These are phyloP conservation scores for Sporisorium scitamineum DNA, from an alignment of 1,284 basidiomycete genomes.

Conservation along the genomic window DNA sequence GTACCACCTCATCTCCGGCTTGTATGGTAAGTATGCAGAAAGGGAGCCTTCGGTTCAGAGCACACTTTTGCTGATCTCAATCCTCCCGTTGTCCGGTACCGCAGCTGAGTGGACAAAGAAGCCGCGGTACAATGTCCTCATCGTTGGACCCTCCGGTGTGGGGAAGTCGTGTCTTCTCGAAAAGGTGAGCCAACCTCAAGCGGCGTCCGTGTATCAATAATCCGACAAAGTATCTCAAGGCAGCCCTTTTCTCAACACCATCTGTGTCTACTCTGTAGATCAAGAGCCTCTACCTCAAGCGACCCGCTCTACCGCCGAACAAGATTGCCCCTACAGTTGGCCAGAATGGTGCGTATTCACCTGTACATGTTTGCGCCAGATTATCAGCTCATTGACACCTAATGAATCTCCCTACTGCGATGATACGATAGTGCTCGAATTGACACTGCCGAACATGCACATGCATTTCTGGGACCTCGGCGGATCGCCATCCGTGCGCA, in stretches of 20 bases:
- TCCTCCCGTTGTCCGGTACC: not conserved
- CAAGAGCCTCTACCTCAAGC: slow-evolving; percentile 42
- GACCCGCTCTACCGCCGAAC: slow-evolving; percentile 36
- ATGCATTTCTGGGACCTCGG: slow-evolving; percentile 63
- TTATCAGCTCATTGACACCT: not conserved
- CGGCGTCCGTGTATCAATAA: too few species aligned
- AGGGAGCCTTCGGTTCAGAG: not conserved
- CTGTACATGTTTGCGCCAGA: not conserved
- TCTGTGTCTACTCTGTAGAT: not conserved
- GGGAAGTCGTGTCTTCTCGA: slow-evolving; percentile 60
- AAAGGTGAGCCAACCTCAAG: slow-evolving; percentile 4
- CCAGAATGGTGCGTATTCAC: slow-evolving; percentile 41
- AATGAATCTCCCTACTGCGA: not conserved
- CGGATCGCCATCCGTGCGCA: slow-evolving; percentile 50
- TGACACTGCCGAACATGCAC: slow-evolving; percentile 33
- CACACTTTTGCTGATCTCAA: not conserved
- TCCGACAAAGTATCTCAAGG: too few species aligned
- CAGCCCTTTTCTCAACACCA: too few species aligned
- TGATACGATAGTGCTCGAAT: slow-evolving; percentile 38
- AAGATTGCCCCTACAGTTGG: slow-evolving; percentile 56
- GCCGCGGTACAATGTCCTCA: slow-evolving; percentile 48
- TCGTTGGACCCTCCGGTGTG: slow-evolving; percentile 50
- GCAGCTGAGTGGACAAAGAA: slow-evolving; percentile 49
- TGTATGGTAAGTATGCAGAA: slow-evolving; percentile 17
- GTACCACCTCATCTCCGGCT: slow-evolving; percentile 46